Conservation (phyloP, 768 basidiomycete species). For the Termitomyces sp. region DNA sequence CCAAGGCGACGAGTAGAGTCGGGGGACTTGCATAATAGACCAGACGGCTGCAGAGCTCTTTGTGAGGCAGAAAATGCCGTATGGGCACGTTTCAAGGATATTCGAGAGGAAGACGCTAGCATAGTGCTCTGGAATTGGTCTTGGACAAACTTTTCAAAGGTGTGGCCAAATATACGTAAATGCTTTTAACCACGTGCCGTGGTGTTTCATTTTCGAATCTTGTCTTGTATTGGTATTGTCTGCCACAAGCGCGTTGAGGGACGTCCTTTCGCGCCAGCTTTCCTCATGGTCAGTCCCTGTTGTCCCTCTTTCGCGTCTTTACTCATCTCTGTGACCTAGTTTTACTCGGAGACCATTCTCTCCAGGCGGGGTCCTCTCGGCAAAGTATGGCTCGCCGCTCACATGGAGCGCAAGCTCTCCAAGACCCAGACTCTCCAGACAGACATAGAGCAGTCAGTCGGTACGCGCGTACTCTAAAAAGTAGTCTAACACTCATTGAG, state of each 20-base stretch:
- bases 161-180: slow-evolving; percentile 11
- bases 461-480: slow-evolving; percentile 34
- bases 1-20: neutral
- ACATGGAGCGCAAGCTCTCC: slow-evolving; percentile 97
- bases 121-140: neutral
- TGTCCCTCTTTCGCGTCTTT: neutral
- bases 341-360: slow-evolving; percentile 91
- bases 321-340: slow-evolving; percentile 36
- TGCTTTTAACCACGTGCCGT: slow-evolving; percentile 9
- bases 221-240: slow-evolving; percentile 4
- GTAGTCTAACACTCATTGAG: neutral
- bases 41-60: neutral
- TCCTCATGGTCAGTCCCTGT: slow-evolving; percentile 22
- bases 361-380: slow-evolving; percentile 92
- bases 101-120: slow-evolving; percentile 10
- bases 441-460: slow-evolving; percentile 91
- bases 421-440: slow-evolving; percentile 94
- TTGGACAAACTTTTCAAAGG: slow-evolving; percentile 8
- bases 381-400: slow-evolving; percentile 98
- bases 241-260: slow-evolving; percentile 22
- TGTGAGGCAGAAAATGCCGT: neutral
- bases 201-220: slow-evolving; percentile 14
- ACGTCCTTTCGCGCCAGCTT: slow-evolving; percentile 9
- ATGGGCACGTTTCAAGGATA: slow-evolving; percentile 7
- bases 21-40: slow-evolving; percentile 2